These are phyloP conservation scores for Pontederia crassipes DNA, from an alignment of 176 grass and related monocot species.

Conservation along the genomic window DNA sequence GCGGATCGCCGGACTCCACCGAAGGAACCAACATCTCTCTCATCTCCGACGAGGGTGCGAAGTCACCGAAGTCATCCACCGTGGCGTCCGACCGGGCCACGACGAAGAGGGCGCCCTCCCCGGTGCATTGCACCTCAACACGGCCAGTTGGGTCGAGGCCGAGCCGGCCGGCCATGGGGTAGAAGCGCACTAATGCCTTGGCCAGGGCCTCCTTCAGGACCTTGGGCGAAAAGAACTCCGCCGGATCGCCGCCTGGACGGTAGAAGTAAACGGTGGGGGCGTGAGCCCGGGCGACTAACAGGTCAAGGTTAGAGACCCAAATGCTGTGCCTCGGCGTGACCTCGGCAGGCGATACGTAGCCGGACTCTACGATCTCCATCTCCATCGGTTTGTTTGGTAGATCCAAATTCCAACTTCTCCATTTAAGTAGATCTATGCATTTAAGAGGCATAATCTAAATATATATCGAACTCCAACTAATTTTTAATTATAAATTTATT, in stretches of 20 bases:
- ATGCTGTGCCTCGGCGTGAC: background rate
- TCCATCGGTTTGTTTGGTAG: too few species aligned
- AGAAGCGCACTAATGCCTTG: background rate
- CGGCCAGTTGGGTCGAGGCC: background rate
- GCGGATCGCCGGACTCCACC: background rate
- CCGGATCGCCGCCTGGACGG: background rate
- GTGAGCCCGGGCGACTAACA: background rate
- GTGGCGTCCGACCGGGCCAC: background rate
- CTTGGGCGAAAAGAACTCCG: background rate
- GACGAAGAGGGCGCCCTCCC: conserved; percentile 4
- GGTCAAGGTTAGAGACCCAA: background rate
- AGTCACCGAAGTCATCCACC: background rate
- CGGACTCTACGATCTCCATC: background rate
- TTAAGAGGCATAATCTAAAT: too few species aligned
- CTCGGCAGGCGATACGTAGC: background rate
- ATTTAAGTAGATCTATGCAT: too few species aligned
- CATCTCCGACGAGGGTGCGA: background rate
- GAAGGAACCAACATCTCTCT: background rate
- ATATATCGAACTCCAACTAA: too few species aligned
- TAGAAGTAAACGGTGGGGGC: background rate
- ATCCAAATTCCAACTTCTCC: too few species aligned
- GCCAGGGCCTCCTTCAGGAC: background rate
- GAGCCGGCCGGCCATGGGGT: background rate
- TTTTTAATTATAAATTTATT: too few species aligned
- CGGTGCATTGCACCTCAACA: conserved; percentile 2